Evolutionary conservation across 2,329 filamentous ascomycete species (phyloP), one percentile per base, ranked within the genome.

Genomic region (Colletotrichum liriopes): DNA sequence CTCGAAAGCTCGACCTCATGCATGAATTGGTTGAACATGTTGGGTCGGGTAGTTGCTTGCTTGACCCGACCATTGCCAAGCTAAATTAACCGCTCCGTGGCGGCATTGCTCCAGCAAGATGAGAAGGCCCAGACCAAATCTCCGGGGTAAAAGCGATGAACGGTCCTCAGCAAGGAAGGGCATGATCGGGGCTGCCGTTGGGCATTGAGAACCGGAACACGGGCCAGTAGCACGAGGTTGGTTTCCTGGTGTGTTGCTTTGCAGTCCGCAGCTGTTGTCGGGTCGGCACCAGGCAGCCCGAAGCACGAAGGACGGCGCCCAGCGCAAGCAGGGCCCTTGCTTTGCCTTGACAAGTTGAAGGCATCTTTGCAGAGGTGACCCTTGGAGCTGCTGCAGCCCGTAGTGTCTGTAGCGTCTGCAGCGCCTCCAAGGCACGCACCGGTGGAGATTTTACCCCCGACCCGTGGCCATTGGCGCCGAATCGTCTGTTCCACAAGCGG

Each of bases 61-160:
- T 39, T 41, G 32, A 14, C 26, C 37, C 41, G 35, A 41, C 6
- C 35, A 32, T 45, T 41, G 32, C 54, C 49, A 62, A 62, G 64
- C 51, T 62, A 58, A 62, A 51, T 51, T 41, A 51, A 67, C 49
- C 43, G 49, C 64, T 39, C 35, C 32, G 20, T 51, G 62, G 49
- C 37, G n/a, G 69, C 69, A 72, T 72, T 72, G 45, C 37, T 52
- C n/a, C 52, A 41, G 11, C 59, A 52, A 60, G 37, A 59, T 72
- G 59, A 64, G 39, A 18, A 55, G 45, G 39, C 26, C 54, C 59
- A 72, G 52, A 43, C 58, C 69, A 59, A 69, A 72, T 72, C 59
- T 69, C 65, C 69, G 69, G 58, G 16, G 55, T 60, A 59, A 69
- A 72, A 72, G 65, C 69, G 65, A 72, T 26, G 69, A 69, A 72